These are phyloP conservation scores for Coniochaeta sp. DNA, from an alignment of 2,329 filamentous ascomycete species.

Conservation along the genomic window DNA sequence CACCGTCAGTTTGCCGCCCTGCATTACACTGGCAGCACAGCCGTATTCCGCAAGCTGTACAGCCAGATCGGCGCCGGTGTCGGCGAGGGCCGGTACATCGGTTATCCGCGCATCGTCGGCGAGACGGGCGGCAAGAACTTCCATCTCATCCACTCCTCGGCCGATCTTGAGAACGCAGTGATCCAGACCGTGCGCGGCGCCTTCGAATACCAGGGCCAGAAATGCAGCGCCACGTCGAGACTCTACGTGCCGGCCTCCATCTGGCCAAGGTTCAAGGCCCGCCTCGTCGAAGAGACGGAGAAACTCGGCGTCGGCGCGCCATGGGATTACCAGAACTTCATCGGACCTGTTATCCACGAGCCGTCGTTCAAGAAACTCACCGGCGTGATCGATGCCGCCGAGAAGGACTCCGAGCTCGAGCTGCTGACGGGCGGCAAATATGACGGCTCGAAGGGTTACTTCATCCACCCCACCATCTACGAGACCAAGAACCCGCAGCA, in stretches of 20 bases:
- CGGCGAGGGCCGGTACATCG: conserved; percentile 71
- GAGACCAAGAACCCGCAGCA: conserved; percentile 31
- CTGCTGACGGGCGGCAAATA: conserved; percentile 36
- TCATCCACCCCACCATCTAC: conserved; percentile 39
- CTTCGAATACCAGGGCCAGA: conserved; percentile 45
- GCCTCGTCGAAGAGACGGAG: conserved; percentile 26
- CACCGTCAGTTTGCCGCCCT: conserved; percentile 82
- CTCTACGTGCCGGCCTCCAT: conserved; percentile 46
- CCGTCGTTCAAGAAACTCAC: conserved; percentile 37
- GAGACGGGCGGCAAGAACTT: conserved; percentile 49
- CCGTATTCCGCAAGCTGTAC: conserved; percentile 83
- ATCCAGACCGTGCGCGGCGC: conserved; percentile 38
- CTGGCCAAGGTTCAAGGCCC: conserved; percentile 30
- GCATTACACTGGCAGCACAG: conserved; percentile 90
- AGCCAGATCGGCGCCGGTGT: conserved; percentile 78
- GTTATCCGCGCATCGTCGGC: conserved; percentile 54
- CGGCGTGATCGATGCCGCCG: conserved; percentile 34
- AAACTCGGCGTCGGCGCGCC: conserved; percentile 23
- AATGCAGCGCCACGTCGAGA: conserved; percentile 42
- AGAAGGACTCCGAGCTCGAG: conserved; percentile 32
- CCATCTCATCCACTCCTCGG: conserved; percentile 38
- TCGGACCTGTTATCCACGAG: conserved; percentile 42
- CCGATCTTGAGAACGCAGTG: conserved; percentile 37
- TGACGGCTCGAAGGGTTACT: conserved; percentile 34
- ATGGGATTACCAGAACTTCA: conserved; percentile 27